A percentile compares a stretch with the other conserved stretches of the same genome.
Conservation (phyloP, 192 early-diverging fungal genomes). For the Entomortierella chlamydospora region DNA sequence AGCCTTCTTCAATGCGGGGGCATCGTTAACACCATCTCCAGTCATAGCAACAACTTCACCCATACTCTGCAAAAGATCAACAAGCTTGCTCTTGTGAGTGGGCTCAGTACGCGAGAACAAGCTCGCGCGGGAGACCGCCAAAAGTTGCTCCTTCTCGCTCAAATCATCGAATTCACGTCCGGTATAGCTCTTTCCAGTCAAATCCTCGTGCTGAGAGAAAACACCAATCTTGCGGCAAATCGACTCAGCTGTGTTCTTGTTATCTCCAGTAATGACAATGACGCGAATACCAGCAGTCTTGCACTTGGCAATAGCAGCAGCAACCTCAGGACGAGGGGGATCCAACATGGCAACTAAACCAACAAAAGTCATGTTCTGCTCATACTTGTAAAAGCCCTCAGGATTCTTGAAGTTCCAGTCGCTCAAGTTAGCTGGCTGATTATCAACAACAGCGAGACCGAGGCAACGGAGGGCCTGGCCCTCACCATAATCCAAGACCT, state of each 20-base stretch:
- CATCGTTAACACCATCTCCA: slow-evolving; percentile 99
- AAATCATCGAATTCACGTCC: slow-evolving; percentile 97
- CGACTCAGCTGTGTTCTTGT: slow-evolving; percentile 95
- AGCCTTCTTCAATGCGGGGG: slow-evolving; percentile 96
- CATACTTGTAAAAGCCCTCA: slow-evolving; percentile 75
- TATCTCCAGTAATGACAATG: slow-evolving; percentile 98
- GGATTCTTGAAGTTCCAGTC: slow-evolving; percentile 68
- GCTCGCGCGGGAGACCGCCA: slow-evolving; percentile 78
- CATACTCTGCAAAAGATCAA: slow-evolving; percentile 86
- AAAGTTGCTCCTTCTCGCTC: slow-evolving; percentile 72
- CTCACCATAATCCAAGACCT: slow-evolving; percentile 81
- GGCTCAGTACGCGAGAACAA: slow-evolving; percentile 98
- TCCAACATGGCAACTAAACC: slow-evolving; percentile 98
- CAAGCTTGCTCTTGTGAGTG: slow-evolving; percentile 93
- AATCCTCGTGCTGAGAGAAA: slow-evolving; percentile 75
- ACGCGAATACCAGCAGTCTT: slow-evolving; percentile 96
- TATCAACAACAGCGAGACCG: slow-evolving; percentile 88
- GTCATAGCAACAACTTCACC: slow-evolving; percentile 95
- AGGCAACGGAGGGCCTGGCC: slow-evolving; percentile 87
- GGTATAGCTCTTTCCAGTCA: slow-evolving; percentile 81
- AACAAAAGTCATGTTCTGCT: slow-evolving; percentile 91
- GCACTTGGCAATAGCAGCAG: slow-evolving; percentile 85
- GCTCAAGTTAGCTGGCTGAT: slow-evolving; percentile 60
- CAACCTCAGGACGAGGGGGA: slow-evolving; percentile 95
- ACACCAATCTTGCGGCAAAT: slow-evolving; percentile 97